phyloP scores from a whole-genome alignment of 306 rosid genomes.

The Comarum palustre region DNA sequence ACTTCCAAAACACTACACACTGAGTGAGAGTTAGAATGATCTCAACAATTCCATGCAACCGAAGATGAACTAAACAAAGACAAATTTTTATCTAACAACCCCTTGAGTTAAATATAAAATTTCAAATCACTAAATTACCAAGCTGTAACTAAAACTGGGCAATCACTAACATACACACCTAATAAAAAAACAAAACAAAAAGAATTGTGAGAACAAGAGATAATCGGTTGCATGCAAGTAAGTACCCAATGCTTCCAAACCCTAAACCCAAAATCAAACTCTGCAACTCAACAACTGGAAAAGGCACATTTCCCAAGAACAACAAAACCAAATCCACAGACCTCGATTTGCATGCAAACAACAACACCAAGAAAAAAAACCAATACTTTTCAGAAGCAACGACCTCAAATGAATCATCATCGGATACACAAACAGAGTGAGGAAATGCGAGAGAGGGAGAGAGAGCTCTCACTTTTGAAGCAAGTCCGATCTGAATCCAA shows the following conservation, averaged over 20 bases:
- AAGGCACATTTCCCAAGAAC: conserved; percentile 10
- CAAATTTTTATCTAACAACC: not conserved
- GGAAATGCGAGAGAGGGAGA: not conserved
- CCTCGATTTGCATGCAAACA: conserved; percentile 24
- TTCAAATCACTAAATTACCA: not conserved
- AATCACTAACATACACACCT: not conserved
- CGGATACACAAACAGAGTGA: not conserved
- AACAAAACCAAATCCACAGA: conserved; percentile 10
- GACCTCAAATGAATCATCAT: no score
- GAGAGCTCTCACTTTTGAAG: conserved; percentile 14
- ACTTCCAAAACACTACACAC: not conserved
- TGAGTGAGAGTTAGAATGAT: not conserved
- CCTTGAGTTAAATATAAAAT: not conserved
- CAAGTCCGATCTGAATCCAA: conserved; percentile 23
- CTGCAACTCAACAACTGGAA: not conserved
- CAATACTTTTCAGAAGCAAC: not conserved
- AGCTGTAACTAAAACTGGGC: conserved; percentile 1
- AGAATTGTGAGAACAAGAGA: not conserved
- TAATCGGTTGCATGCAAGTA: conserved; percentile 20
- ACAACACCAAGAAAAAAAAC: not conserved
- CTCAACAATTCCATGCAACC: not conserved
- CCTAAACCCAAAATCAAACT: conserved; percentile 24
- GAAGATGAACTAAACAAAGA: not conserved
- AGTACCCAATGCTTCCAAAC: conserved; percentile 15
- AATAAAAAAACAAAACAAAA: no score